phyloP scores from a whole-genome alignment of 495 filamentous ascomycete genomes.

The Penicillium cataractarum region DNA sequence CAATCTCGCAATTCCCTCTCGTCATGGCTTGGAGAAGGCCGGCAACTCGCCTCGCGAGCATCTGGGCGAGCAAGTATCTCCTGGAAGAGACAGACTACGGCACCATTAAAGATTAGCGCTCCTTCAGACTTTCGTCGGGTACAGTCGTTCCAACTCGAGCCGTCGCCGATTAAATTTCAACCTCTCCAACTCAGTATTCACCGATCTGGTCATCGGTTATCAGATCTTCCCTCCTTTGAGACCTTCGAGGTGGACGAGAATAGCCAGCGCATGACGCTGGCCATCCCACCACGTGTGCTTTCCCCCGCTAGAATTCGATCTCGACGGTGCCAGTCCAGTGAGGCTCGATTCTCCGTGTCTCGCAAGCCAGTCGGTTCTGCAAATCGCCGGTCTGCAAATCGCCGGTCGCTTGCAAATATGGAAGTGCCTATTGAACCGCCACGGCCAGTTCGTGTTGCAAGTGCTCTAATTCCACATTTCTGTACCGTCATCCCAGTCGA shows the following conservation, averaged over 20 bases:
- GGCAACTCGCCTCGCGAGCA: conserved; percentile 48
- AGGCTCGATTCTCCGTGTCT: conserved; percentile 30
- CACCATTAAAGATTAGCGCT: conserved; percentile 50
- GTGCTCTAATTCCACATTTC: conserved; percentile 48
- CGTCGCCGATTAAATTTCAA: conserved; percentile 51
- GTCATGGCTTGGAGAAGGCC: conserved; percentile 47
- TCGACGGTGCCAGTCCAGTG: conserved; percentile 32
- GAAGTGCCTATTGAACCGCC: conserved; percentile 32
- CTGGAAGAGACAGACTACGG: conserved; percentile 47
- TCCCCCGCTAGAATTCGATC: conserved; percentile 26
- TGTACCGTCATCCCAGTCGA: conserved; percentile 29
- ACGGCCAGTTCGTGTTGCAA: conserved; percentile 22
- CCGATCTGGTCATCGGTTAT: conserved; percentile 64
- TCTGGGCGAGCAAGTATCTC: conserved; percentile 57
- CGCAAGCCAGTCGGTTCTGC: conserved; percentile 49
- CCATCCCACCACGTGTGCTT: conserved; percentile 36
- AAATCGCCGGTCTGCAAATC: conserved; percentile 35
- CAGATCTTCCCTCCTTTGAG: conserved; percentile 55
- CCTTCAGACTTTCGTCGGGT: conserved; percentile 59
- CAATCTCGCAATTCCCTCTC: conserved; percentile 38
- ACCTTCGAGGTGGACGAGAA: conserved; percentile 33
- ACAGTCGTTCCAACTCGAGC: conserved; percentile 39
- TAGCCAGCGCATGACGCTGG: conserved; percentile 21
- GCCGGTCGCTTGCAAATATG: conserved; percentile 35
- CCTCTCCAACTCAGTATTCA: conserved; percentile 80